phyloP scores from a whole-genome alignment of 1,284 basidiomycete genomes.

The Inonotus hispidus region DNA sequence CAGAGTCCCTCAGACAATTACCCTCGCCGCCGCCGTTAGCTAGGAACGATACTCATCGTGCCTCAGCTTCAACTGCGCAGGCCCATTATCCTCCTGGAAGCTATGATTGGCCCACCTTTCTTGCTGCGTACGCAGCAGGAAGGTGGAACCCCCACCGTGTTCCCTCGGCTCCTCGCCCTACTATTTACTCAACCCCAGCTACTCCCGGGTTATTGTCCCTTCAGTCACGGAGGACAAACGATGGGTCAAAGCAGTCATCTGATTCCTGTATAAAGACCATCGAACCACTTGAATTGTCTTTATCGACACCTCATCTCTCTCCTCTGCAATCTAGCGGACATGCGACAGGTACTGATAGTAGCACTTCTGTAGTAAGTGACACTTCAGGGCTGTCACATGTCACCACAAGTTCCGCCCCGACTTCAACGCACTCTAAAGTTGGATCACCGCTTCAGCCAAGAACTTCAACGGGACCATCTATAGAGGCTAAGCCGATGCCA shows the following conservation, averaged over 20 bases:
- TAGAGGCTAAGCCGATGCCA: not conserved
- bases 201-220: not conserved
- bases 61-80: not conserved
- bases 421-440: conserved; percentile 17
- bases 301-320: conserved; percentile 1
- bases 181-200: conserved; percentile 21
- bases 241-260: not conserved
- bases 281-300: not conserved
- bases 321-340: not conserved
- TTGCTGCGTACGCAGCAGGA: conserved; percentile 68
- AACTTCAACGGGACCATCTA: not conserved
- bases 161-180: conserved; percentile 51
- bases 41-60: conserved; percentile 3
- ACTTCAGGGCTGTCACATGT: conserved; percentile 7
- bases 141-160: conserved; percentile 77
- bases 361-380: conserved; percentile 14
- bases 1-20: not conserved
- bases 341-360: conserved; percentile 10
- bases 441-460: conserved; percentile 5
- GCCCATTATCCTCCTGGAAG: conserved; percentile 20
- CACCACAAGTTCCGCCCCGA: conserved; percentile 16
- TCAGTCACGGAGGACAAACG: not conserved
- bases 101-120: conserved; percentile 74
- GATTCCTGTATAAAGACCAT: not conserved
- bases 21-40: not conserved